A percentile compares a stretch with the other conserved stretches of the same genome.
Conservation (phyloP, 1,284 basidiomycete genomes). For the Takashimella koratensis region DNA sequence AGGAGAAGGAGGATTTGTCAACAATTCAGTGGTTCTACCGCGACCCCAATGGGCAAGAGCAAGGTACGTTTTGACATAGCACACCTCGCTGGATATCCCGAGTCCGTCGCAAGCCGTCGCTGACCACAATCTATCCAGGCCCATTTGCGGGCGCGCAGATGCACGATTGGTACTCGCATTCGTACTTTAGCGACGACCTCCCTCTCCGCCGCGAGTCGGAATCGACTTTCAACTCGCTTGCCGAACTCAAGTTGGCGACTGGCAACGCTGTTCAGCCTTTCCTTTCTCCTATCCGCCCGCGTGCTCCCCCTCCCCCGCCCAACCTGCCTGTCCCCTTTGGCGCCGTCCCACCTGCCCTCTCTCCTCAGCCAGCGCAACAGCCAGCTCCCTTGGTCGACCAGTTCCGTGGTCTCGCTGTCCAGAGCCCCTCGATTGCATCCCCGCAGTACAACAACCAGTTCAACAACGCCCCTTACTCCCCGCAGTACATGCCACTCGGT, state of each 20-base stretch:
- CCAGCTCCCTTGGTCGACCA: constrained; percentile 22
- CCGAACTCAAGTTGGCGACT: constrained; percentile 43
- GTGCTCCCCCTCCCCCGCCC: constrained; percentile 30
- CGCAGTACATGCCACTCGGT: background rate
- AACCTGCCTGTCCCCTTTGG: constrained; percentile 42
- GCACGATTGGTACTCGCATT: constrained; percentile 94
- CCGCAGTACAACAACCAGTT: constrained; percentile 4
- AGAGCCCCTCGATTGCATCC: background rate
- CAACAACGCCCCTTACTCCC: constrained; percentile 5
- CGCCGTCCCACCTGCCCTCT: constrained; percentile 18
- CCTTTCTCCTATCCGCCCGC: constrained; percentile 39
- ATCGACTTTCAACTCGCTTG: constrained; percentile 43
- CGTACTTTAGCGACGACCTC: constrained; percentile 83
- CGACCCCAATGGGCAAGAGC: constrained; percentile 81
- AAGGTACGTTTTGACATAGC: too few relatives aligned
- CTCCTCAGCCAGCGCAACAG: constrained; percentile 10
- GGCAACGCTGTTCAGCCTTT: constrained; percentile 47
- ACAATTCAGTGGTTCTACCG: constrained; percentile 85
- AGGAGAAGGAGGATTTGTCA: constrained; percentile 56
- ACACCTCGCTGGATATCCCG: background rate
- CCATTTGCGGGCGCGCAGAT: constrained; percentile 87
- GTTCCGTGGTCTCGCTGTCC: constrained; percentile 32
- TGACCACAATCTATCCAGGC: constrained; percentile 56
- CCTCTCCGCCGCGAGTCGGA: constrained; percentile 68
- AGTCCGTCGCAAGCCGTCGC: background rate